Base-by-base conservation (phyloP, 1,139 yeast genomes). In the Scheffersomyces illinoinensis region DNA sequence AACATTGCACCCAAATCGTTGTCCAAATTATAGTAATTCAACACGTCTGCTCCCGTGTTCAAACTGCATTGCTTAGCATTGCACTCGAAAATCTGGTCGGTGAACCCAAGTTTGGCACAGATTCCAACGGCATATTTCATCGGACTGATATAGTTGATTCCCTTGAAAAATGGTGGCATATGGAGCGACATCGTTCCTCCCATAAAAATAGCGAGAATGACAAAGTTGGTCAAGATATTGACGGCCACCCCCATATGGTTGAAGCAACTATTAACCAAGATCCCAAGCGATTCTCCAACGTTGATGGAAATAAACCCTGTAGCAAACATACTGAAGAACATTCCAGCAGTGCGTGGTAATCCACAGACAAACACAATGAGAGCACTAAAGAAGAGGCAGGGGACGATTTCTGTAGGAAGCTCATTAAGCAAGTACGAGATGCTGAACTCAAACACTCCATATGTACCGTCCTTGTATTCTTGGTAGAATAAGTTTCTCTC, bases 31-130 rank as follows among this genome's bases (percentile, higher is more conserved):
- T 80, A 81, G 53, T 71, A 72, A 21, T 71, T 66, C 56, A 81
- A 71, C 2, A 80, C 81, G 23, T 67, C 70, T 2, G 70, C 65
- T 1, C 85, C 85, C 0, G 81, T 68, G 33, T 65, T 61, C 54
- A 80, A 70, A 2, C 66, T 61, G 66, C 85, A 81, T 1, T 58
- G 63, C 4, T 60, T 67, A 14, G 59, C 49, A 3, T 65, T 68
- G 67, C 85, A 81, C 20, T 59, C 58, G 61, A 81, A 81, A 0
- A 51, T 53, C 62, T 77, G 81, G 49, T 68, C 71, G 55, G 65
- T 56, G 54, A 81, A 76, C 14, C 77, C 80, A 57, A 79, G 65
- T 60, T 76, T 76, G 17, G 81, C 79, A 64, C 78, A 71, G 17
- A 70, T 64, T 2, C 69, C 70, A 51, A 69, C 72, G 5, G 67